phyloP scores from a whole-genome alignment of 106 monocot species.

The Posidonia australis region DNA sequence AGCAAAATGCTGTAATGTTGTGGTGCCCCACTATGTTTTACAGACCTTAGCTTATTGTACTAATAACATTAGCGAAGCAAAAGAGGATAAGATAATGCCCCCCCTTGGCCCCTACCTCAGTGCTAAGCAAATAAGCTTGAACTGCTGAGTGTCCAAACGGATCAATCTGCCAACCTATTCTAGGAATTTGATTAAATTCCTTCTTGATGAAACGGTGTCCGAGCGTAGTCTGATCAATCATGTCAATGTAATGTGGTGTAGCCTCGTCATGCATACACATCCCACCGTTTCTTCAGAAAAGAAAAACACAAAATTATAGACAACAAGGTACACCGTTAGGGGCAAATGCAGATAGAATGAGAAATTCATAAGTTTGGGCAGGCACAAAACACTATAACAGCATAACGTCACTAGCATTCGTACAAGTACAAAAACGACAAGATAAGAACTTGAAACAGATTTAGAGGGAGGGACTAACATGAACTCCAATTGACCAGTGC shows the following conservation, averaged over 20 bases:
- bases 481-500: constrained; percentile 81
- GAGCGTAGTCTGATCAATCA: constrained; percentile 97
- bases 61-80: too few species aligned
- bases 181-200: constrained; percentile 66
- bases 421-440: background rate
- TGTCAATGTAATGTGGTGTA: constrained; percentile 83
- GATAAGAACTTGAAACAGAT: too few species aligned
- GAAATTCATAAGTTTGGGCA: too few species aligned
- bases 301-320: too few species aligned
- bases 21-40: too few species aligned
- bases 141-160: constrained; percentile 98
- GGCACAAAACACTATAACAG: background rate
- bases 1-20: too few species aligned
- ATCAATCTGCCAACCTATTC: constrained; percentile 99
- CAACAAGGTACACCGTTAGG: background rate
- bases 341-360: background rate
- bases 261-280: constrained; percentile 99
- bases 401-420: background rate
- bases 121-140: constrained; percentile 85
- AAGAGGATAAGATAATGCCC: background rate
- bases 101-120: constrained; percentile 41
- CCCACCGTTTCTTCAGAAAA: constrained; percentile 75
- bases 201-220: constrained; percentile 83
- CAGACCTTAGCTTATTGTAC: too few species aligned
- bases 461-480: constrained; percentile 49